These are phyloP conservation scores for Suillus cothurnatus DNA, from an alignment of 768 basidiomycete genomes.

Conservation along the genomic window DNA sequence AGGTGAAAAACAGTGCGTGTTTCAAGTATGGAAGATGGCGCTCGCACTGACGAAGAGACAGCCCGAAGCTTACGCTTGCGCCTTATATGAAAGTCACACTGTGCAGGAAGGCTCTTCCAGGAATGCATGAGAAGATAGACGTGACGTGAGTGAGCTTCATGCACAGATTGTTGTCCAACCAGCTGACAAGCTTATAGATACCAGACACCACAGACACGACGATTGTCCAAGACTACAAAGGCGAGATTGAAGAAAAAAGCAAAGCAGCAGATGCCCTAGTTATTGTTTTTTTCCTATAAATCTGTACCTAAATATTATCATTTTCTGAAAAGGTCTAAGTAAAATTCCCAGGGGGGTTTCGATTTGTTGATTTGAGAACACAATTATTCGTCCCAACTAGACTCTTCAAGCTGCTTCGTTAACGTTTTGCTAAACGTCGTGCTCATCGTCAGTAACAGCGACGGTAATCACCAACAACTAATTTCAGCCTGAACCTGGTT, in stretches of 20 bases:
- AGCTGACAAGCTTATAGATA: constrained; percentile 45
- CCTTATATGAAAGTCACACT: constrained; percentile 76
- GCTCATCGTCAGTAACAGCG: constrained; percentile 1
- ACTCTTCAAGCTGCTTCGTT: background rate
- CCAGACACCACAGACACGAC: constrained; percentile 55
- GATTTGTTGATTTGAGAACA: constrained; percentile 10
- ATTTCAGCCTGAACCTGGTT: constrained; percentile 1
- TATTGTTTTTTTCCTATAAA: constrained; percentile 26
- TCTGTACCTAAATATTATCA: constrained; percentile 14
- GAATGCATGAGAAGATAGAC: constrained; percentile 36
- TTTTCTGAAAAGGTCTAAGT: background rate
- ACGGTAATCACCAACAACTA: background rate
- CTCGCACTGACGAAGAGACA: constrained; percentile 25
- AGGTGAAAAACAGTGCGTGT: constrained; percentile 62
- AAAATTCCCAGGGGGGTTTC: constrained; percentile 18
- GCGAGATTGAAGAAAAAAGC: constrained; percentile 50
- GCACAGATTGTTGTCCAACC: background rate
- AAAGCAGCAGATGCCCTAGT: constrained; percentile 28
- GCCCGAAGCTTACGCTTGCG: constrained; percentile 55
- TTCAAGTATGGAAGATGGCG: background rate
- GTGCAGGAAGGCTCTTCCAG: constrained; percentile 45
- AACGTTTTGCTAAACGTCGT: background rate
- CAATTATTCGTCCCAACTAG: background rate
- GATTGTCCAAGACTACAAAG: constrained; percentile 60
- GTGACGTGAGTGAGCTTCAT: constrained; percentile 51